Percentiles rank a stretch among this genome's conserved stretches.
These are phyloP conservation scores for Bipolaris bicolor DNA, from an alignment of 2,329 filamentous ascomycete species.

Conservation along the genomic window DNA sequence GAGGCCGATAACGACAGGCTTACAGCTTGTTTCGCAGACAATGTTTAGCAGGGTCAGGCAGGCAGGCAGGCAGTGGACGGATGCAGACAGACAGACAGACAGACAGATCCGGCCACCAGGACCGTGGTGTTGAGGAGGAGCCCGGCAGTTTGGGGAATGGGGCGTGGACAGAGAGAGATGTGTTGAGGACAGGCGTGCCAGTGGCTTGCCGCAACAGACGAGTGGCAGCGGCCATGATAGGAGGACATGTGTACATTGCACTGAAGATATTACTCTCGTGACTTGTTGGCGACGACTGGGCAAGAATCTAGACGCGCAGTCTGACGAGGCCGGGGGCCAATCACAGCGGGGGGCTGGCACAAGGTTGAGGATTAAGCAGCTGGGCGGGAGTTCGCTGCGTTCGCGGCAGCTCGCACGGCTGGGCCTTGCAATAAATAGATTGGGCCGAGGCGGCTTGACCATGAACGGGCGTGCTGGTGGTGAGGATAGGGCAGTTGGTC, in stretches of 20 bases:
- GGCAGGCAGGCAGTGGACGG: background rate
- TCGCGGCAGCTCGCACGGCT: constrained; percentile 7
- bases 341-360: background rate
- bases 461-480: constrained; percentile 11
- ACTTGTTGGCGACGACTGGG: no score
- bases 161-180: background rate
- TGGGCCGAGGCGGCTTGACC: constrained; percentile 18
- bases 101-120: background rate
- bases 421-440: constrained; percentile 28
- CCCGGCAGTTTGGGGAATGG: no score
- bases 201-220: constrained; percentile 6
- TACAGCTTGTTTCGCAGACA: constrained; percentile 3
- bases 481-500: background rate
- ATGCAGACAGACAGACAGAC: background rate
- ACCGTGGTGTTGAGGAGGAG: background rate
- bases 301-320: no score
- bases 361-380: background rate
- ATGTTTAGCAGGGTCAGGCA: constrained; percentile 1
- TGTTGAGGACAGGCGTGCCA: constrained; percentile 4
- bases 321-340: constrained; percentile 15
- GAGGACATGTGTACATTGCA: background rate
- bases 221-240: background rate
- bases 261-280: no score
- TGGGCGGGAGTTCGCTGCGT: constrained; percentile 8
- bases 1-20: background rate